Base-by-base conservation (phyloP, 1,139 yeast genomes). In the Pichia sp. region DNA sequence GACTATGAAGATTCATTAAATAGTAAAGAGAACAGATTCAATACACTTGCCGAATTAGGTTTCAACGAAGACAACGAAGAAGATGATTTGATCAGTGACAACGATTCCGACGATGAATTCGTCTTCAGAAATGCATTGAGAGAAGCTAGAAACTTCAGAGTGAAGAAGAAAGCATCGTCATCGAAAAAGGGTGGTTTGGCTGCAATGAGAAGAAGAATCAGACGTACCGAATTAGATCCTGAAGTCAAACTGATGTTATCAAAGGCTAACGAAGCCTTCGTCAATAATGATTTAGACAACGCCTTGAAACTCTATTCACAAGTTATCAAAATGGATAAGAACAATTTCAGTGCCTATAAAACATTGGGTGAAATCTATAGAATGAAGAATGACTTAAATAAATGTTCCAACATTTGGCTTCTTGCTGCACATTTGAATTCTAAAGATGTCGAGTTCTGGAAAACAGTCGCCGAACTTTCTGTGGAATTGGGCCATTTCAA, bases 291-390 rank as follows among this genome's bases (percentile, higher is more conserved):
- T 56, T 73, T 79, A 34, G 82, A 77, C 35, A 75, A 70, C 3
- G 97, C 98, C 0, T 76, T 83, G 55, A 71, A 76, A 41, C 65
- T 81, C 46, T 85, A 84, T 56, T 73, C 77, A 41, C 91, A 88
- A 57, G 95, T 90, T 10, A 81, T 93, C 54, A 77, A 81, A 53
- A 71, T 78, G 50, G 97, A 93, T 59, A 83, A 87, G 11, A 78
- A 78, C 54, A 88, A 89, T 56, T 84, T 82, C 64, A 77, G 83
- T 48, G 97, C 98, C 0, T 91, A 87, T 65, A 86, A 84, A 58
- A 79, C 94, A 2, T 69, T 93, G 47, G 97, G 96, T 40, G 95
- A 86, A 57, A 88, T 93, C 38, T 85, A 86, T 57, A 79, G 82
- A 50, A 76, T 79, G 46, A 81, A 80, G 50, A 89, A 86, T 0